Evolutionary conservation across 2,329 filamentous ascomycete species (phyloP), one percentile per base, ranked within the genome.

Genomic region (Dactylellina leptospora): DNA sequence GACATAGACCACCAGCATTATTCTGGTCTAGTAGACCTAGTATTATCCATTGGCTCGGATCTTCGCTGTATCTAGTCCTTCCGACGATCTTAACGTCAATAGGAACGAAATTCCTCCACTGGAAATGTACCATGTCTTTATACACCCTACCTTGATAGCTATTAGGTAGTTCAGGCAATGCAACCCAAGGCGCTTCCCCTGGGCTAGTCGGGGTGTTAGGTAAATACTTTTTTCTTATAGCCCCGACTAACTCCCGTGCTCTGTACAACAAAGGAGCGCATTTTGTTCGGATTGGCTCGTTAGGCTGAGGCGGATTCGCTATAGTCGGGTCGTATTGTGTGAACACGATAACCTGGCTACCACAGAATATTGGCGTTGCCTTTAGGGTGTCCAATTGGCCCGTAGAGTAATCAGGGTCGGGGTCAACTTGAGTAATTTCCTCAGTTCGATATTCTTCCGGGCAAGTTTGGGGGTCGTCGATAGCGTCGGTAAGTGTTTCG

Each of bases 331-430:
- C n/a, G n/a, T 58, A 71, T 23, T 71, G 66, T 2, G 47, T 9
- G 18, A 63, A 62, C 3, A 71, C 44, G 30, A 71, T 38, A 4
- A 71, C 27, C 18, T 36, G 55, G 4, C 56, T 9, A 0, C 45
- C 4, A n/a, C 66, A 71, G 18, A 62, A 63, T 20, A 71, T 54
- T 9, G 66, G 58, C 11, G 58, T 58, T 2, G 58, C 66, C 1
- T 18, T 22, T 1, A 70, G 13, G 18, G 9, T 50, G 22, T 60
- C 40, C 3, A 42, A 8, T 4, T 47, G 55, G 1, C 0, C 6
- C 4, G 6, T 20, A 1, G 42, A 28, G 33, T 22, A 55, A 10
- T 55, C 40, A 2, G 64, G 64, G 30, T 70, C 64, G 2, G 64
- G 50, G 13, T 70, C 56, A 22, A 61, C 23, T 2, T 25, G n/a